Percentiles rank a stretch among this genome's conserved stretches.
phyloP scores from a whole-genome alignment of 108 stramenopile species.

The Pseudonitzschia multiseries region DNA sequence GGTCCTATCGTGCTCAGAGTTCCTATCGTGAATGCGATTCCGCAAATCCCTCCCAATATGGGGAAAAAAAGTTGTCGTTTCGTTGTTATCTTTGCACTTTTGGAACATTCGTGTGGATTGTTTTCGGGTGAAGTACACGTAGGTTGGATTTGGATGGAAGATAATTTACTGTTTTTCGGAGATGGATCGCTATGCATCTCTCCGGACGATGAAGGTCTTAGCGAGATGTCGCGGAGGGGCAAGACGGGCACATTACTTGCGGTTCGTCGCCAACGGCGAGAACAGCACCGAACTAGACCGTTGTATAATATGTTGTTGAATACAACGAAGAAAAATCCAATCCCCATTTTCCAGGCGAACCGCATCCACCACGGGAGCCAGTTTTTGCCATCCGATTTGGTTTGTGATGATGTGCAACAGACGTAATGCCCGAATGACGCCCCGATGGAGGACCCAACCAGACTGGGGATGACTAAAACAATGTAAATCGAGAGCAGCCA shows the following conservation, averaged over 20 bases:
- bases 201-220: not conserved
- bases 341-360: not conserved
- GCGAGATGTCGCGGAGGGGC: not conserved
- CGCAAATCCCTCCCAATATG: conserved; percentile 26
- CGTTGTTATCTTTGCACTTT: not conserved
- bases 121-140: not conserved
- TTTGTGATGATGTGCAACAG: not conserved
- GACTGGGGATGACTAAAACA: conserved; percentile 23
- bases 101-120: not conserved
- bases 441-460: conserved; percentile 18
- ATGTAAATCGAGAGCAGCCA: conserved; percentile 25
- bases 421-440: conserved; percentile 15
- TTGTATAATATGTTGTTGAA: conserved; percentile 7
- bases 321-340: conserved; percentile 13
- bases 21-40: conserved; percentile 8
- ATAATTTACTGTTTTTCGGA: not conserved
- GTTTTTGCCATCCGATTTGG: conserved; percentile 11
- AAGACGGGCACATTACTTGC: not conserved
- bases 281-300: not conserved
- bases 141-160: not conserved
- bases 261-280: not conserved
- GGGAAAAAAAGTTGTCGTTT: not conserved
- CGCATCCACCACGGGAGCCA: conserved; percentile 44
- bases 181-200: not conserved
- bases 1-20: conserved; percentile 40